Conservation (phyloP, 192 early-diverging fungal genomes). For the Mortierella alpina region DNA sequence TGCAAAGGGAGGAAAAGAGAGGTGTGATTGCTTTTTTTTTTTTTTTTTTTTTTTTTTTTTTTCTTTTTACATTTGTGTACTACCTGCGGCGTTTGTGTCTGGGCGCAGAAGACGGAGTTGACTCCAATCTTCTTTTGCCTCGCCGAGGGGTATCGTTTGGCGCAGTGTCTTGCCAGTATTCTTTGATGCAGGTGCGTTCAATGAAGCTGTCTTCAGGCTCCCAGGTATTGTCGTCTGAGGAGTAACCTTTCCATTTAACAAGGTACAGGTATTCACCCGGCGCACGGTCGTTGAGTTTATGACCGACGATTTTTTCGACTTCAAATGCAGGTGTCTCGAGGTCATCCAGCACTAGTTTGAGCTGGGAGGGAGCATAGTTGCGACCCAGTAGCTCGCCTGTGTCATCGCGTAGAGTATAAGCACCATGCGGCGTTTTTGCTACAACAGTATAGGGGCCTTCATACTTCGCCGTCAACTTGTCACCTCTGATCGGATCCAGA, state of each 20-base stretch:
- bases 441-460: slow-evolving; percentile 45
- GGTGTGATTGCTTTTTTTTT: too few relatives aligned
- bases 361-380: slow-evolving; percentile 17
- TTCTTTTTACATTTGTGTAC: too few relatives aligned
- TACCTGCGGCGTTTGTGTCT: too few relatives aligned
- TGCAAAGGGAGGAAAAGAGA: too few relatives aligned
- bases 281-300: not conserved
- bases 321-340: slow-evolving; percentile 17
- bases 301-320: slow-evolving; percentile 22
- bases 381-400: slow-evolving; percentile 27
- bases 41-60: too few relatives aligned
- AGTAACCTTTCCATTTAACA: slow-evolving; percentile 4
- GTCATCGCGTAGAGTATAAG: slow-evolving; percentile 27
- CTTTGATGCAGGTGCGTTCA: not conserved
- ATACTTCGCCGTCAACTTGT: slow-evolving; percentile 10
- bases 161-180: too few relatives aligned
- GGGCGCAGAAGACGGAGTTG: too few relatives aligned
- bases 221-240: not conserved
- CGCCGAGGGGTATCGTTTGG: too few relatives aligned
- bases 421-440: slow-evolving; percentile 5
- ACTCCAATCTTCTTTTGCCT: too few relatives aligned
- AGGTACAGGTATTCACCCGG: not conserved
- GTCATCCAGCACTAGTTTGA: slow-evolving; percentile 29
- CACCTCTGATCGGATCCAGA: slow-evolving; percentile 17
- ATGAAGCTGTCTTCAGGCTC: slow-evolving; percentile 3